Evolutionary conservation across 257 asterid genomes (phyloP).

Genomic region (Solanum medicagineum): DNA sequence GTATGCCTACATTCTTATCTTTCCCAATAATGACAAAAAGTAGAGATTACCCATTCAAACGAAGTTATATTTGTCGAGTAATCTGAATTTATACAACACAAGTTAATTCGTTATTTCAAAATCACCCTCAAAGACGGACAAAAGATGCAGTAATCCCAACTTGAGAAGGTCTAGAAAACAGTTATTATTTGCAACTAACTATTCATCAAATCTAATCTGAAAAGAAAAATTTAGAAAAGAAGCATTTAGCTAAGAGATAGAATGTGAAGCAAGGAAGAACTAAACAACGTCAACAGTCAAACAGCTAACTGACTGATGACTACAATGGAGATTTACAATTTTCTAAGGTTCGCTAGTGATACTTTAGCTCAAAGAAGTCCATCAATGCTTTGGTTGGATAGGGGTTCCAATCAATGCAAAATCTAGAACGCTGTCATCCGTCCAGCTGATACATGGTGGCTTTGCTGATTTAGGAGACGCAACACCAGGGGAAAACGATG

Average conservation of each 20-base stretch:
- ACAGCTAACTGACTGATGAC: not conserved
- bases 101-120: not conserved
- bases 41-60: not conserved
- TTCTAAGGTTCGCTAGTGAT: not conserved
- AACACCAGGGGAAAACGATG: conserved; percentile 22
- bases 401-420: conserved; percentile 35
- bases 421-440: conserved; percentile 16
- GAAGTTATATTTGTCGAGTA: no score
- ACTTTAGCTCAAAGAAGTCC: not conserved
- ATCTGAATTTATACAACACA: no score
- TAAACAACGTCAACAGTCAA: not conserved
- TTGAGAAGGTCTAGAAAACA: not conserved
- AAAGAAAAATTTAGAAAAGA: not conserved
- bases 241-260: not conserved
- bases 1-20: no score
- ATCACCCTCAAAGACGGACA: not conserved
- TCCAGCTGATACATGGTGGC: conserved; percentile 27
- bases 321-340: not conserved
- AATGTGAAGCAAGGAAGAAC: not conserved
- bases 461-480: conserved; percentile 39
- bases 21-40: no score
- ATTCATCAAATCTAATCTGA: not conserved
- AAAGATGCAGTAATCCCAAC: not conserved
- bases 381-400: not conserved
- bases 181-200: not conserved